Base-by-base conservation (phyloP, 2,329 filamentous ascomycete genomes). In the Xylariaceae sp. region DNA sequence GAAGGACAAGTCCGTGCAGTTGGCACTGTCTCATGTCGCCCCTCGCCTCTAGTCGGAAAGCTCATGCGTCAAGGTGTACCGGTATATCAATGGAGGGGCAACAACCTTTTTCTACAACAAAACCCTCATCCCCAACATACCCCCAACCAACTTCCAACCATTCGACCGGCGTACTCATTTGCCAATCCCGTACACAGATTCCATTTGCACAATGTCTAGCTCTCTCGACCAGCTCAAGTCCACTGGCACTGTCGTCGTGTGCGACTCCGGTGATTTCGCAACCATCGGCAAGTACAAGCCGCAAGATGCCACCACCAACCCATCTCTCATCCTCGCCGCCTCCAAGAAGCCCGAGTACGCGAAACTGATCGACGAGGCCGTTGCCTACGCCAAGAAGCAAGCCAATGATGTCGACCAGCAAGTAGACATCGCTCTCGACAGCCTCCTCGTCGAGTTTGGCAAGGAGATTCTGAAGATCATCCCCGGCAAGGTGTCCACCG, bases 221-320 rank as follows among this genome's bases (percentile, higher is more conserved):
- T 90, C 92, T 75, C 88, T 99, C 68, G 94, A 97, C 68, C 92
- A 97, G 80, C 85, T 99, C 74, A 99, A 99, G 84, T 86, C 90
- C 80, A 76, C 88, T 72, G 94, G 94, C 87, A 99, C 94, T 70
- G 91, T 90, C 61, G 94, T 97, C 71, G 94, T 97, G 75, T 93
- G 89, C 75, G 94, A 97, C 81, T 96, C 93, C 75, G 94, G 92
- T 87, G 88, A 77, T 80, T 72, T 70, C 62, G 36, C 77, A 85
- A 92, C 92, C 75, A 99, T 99, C 75, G 92, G 82, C 81, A 97
- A 97, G 82, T 99, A 99, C 87, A 96, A 96, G 86, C 94, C 94
- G 62, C 92, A 99, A 83, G 94, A 99, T 89, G 94, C 94, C 71
- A 99, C 94, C 74, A 99, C 94, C 80, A 99, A 99, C 86, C 94